Conservation (phyloP, 2,329 filamentous ascomycete species). For the Rutstroemia sp. region DNA sequence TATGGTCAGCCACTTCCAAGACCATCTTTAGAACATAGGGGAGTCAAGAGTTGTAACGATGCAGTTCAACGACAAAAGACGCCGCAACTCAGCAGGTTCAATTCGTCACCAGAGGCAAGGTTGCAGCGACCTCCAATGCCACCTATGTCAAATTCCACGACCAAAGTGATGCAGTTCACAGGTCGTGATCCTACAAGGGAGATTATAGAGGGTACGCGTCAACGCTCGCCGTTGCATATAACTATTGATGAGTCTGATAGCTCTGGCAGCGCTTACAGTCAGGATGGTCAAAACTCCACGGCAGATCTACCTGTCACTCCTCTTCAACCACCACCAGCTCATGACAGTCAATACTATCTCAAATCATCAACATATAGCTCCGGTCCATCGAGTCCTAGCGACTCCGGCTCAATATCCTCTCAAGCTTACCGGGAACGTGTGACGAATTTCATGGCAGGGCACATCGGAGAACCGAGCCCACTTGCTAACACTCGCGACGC, state of each 20-base stretch:
- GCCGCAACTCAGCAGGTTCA: not conserved
- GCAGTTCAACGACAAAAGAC: not conserved
- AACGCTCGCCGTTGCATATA: not conserved
- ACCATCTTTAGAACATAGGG: not conserved
- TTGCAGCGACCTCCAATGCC: not conserved
- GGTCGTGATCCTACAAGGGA: conserved; percentile 14
- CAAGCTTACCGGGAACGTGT: conserved; percentile 5
- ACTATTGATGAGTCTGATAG: conserved; percentile 4
- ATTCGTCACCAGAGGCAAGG: conserved; percentile 2
- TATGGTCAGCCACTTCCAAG: conserved; percentile 5
- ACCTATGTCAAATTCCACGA: conserved; percentile 13
- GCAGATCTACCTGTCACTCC: not conserved
- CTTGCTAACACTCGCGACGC: not conserved
- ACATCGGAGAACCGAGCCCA: not conserved
- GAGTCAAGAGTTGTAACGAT: not conserved
- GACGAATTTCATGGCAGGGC: not conserved
- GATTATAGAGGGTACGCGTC: not conserved
- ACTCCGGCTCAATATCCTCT: not conserved
- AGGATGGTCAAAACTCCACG: not conserved
- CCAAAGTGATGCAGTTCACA: conserved; percentile 20
- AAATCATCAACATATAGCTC: not conserved
- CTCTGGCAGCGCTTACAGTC: conserved; percentile 2
- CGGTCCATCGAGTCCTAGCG: not conserved
- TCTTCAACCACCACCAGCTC: not conserved
- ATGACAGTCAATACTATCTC: not conserved